Evolutionary conservation across 768 basidiomycete genomes (phyloP).

Genomic region (Phanerochaete sordida): DNA sequence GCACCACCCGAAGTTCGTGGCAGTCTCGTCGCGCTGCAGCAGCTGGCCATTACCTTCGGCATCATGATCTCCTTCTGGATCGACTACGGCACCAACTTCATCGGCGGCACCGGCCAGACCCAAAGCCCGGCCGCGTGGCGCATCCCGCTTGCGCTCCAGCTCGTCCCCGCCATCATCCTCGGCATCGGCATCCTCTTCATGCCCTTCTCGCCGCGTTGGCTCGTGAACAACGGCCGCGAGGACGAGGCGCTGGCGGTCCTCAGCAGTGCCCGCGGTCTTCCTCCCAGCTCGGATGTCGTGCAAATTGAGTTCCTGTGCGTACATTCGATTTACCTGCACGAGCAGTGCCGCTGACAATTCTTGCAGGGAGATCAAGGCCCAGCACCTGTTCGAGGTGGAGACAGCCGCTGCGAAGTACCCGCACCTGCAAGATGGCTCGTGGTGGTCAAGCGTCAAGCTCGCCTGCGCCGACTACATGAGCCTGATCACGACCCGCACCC

Average conservation of each 20-base stretch:
- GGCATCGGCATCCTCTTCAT: conserved; percentile 70
- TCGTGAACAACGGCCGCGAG: conserved; percentile 74
- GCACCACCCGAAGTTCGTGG: conserved; percentile 82
- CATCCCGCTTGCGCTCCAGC: conserved; percentile 68
- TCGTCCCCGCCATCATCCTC: conserved; percentile 70
- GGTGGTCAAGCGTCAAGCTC: conserved; percentile 55
- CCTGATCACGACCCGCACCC: conserved; percentile 48
- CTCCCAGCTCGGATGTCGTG: conserved; percentile 59
- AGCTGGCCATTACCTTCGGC: conserved; percentile 78
- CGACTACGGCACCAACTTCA: conserved; percentile 59
- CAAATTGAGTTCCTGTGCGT: conserved; percentile 72
- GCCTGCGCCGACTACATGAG: conserved; percentile 59
- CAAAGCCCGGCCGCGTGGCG: conserved; percentile 76
- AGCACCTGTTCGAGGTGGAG: conserved; percentile 72
- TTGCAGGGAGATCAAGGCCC: conserved; percentile 65
- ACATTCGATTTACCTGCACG: neutral
- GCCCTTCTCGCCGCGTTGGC: conserved; percentile 80
- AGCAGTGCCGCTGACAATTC: neutral
- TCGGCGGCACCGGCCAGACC: conserved; percentile 53
- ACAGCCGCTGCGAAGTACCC: conserved; percentile 54
- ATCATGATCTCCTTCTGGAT: conserved; percentile 63
- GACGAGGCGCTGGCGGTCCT: conserved; percentile 69
- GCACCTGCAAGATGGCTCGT: conserved; percentile 59
- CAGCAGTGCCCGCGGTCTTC: conserved; percentile 52
- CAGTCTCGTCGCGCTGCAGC: conserved; percentile 76